These are phyloP conservation scores for Anthracocystis panici-leucophaei DNA, from an alignment of 1,284 basidiomycete genomes.

Conservation along the genomic window DNA sequence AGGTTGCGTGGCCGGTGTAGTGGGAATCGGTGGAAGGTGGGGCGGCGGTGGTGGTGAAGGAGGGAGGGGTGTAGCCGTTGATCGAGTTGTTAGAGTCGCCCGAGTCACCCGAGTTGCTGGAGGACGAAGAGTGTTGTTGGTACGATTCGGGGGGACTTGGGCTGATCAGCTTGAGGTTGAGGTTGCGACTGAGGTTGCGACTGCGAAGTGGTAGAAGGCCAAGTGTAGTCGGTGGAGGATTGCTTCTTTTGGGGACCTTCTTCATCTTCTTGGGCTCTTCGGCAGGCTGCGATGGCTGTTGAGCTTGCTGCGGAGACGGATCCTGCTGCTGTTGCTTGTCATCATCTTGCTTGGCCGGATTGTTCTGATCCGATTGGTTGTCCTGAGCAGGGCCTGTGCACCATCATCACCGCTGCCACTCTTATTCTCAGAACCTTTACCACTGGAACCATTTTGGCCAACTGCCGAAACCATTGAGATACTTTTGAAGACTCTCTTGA, in stretches of 20 bases:
- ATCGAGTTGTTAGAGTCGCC: slow-evolving; percentile 14
- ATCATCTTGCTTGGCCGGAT: background rate
- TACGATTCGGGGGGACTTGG: slow-evolving; percentile 1
- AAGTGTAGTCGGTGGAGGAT: slow-evolving; percentile 10
- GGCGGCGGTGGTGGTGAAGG: slow-evolving; percentile 12
- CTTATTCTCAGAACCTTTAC: background rate
- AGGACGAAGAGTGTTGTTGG: slow-evolving; percentile 3
- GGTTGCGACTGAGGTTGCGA: slow-evolving; percentile 8
- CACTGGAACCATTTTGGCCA: background rate
- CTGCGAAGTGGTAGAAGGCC: slow-evolving; percentile 6
- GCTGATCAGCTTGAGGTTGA: slow-evolving; percentile 2
- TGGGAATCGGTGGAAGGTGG: slow-evolving; percentile 22
- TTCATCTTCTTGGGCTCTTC: slow-evolving; percentile 12
- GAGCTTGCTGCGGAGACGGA: slow-evolving; percentile 2
- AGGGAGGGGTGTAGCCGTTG: slow-evolving; percentile 35
- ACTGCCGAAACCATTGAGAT: slow-evolving; percentile 24
- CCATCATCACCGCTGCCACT: background rate
- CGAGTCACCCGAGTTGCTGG: slow-evolving; percentile 6
- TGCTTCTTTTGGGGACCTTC: slow-evolving; percentile 13
- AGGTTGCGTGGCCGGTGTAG: slow-evolving; percentile 41
- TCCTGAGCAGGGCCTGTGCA: background rate
- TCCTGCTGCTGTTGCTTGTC: background rate
- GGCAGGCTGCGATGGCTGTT: slow-evolving; percentile 3
- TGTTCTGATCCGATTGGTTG: background rate
- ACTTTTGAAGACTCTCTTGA: slow-evolving; percentile 19